Evolutionary conservation across 139 green algal genomes (phyloP).

Genomic region (Mychonastes homosphaera): DNA sequence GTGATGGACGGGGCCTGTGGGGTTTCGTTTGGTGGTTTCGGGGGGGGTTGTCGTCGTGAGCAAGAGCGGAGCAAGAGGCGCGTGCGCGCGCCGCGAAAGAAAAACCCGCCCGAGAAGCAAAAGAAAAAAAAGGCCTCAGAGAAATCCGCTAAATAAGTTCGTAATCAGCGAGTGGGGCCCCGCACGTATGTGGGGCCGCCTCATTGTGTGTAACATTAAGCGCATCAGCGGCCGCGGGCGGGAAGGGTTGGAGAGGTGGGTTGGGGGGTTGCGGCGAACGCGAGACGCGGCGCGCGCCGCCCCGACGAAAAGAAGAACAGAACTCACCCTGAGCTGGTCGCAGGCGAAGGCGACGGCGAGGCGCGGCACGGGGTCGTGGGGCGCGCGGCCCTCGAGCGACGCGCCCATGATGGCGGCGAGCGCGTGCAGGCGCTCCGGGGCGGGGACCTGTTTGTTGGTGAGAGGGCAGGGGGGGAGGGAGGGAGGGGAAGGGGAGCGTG

Average conservation of each 20-base stretch:
- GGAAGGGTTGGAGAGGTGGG: too few relatives aligned
- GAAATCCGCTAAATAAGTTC: conserved; percentile 47
- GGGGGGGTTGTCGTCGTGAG: too few relatives aligned
- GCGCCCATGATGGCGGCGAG: conserved; percentile 28
- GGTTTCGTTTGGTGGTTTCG: too few relatives aligned
- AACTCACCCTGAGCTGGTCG: conserved; percentile 32
- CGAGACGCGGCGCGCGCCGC: too few relatives aligned
- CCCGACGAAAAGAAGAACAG: background rate
- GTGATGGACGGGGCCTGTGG: background rate
- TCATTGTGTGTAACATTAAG: conserved; percentile 39
- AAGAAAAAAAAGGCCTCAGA: conserved; percentile 26
- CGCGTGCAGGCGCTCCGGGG: conserved; percentile 17
- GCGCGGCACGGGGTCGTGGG: conserved; percentile 30
- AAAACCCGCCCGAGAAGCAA: too few relatives aligned
- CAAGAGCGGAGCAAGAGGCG: too few relatives aligned
- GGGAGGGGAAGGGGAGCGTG: background rate
- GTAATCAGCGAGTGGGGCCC: conserved; percentile 17
- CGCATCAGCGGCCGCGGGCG: conserved; percentile 36
- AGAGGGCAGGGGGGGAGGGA: background rate
- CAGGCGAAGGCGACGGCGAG: conserved; percentile 39
- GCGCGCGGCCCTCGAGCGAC: conserved; percentile 2
- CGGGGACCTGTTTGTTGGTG: conserved; percentile 20
- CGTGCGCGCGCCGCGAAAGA: too few relatives aligned
- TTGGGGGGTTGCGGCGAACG: background rate
- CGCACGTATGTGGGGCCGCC: conserved; percentile 8